Percentiles rank a stretch among this genome's conserved stretches.
Conservation (phyloP, 2,329 filamentous ascomycete genomes). For the Curvularia sp. region DNA sequence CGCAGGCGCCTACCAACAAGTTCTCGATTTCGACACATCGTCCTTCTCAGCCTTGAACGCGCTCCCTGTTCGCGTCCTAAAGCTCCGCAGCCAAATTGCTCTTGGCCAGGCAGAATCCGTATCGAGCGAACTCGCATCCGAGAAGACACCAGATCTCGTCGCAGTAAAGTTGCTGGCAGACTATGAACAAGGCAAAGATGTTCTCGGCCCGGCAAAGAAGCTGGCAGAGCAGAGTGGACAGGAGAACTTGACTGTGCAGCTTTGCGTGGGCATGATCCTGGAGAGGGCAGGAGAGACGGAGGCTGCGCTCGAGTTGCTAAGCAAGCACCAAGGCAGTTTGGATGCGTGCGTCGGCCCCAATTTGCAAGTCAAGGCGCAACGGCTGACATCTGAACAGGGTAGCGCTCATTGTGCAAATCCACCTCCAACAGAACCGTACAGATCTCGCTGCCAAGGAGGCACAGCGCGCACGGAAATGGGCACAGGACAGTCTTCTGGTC, state of each 20-base stretch:
- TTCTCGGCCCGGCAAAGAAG: conserved; percentile 68
- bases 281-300: conserved; percentile 82
- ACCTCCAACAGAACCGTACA: conserved; percentile 87
- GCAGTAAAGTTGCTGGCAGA: conserved; percentile 80
- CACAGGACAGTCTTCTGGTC: conserved; percentile 90
- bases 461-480: conserved; percentile 84
- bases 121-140: conserved; percentile 69
- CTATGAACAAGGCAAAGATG: conserved; percentile 54
- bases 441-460: conserved; percentile 93
- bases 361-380: neutral
- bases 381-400: conserved; percentile 62
- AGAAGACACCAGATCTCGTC: conserved; percentile 71
- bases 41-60: conserved; percentile 80
- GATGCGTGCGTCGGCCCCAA: conserved; percentile 64
- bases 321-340: conserved; percentile 81
- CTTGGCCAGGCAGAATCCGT: conserved; percentile 79
- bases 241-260: conserved; percentile 76
- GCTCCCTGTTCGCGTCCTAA: conserved; percentile 76
- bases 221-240: conserved; percentile 72
- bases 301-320: conserved; percentile 79
- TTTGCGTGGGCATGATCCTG: conserved; percentile 81
- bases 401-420: conserved; percentile 87
- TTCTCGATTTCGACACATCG: conserved; percentile 83
- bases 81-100: conserved; percentile 82
- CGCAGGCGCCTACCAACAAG: conserved; percentile 83